Conservation (phyloP, 2,329 filamentous ascomycete genomes). For the Aspergillus candidus region DNA sequence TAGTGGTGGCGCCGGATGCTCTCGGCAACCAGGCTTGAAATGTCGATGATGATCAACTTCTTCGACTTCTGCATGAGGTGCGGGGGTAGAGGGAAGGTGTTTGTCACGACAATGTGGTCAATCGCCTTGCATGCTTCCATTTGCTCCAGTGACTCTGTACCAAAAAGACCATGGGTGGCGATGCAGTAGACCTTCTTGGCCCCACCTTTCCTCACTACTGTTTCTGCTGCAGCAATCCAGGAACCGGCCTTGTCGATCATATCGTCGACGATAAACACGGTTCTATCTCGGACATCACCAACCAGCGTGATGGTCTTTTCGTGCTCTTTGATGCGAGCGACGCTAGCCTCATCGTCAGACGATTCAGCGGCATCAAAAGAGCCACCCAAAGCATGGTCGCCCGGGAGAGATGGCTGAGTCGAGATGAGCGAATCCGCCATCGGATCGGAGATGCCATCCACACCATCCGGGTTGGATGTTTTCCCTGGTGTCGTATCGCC, state of each 20-base stretch:
- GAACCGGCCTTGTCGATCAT: conserved; percentile 98
- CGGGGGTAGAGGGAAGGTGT: conserved; percentile 86
- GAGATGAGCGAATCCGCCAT: conserved; percentile 83
- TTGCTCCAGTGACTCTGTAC: conserved; percentile 79
- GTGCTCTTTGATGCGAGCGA: conserved; percentile 59
- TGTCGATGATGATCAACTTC: conserved; percentile 84
- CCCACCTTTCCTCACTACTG: conserved; percentile 83
- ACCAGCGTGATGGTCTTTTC: conserved; percentile 98
- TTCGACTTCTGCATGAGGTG: conserved; percentile 63
- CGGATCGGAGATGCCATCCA: conserved; percentile 61
- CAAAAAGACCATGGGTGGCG: conserved; percentile 92
- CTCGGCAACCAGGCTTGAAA: conserved; percentile 82
- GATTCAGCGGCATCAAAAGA: conserved; percentile 80
- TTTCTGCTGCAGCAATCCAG: conserved; percentile 96
- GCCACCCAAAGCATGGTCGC: conserved; percentile 70
- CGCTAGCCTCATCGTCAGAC: conserved; percentile 70
- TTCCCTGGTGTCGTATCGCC: conserved; percentile 48
- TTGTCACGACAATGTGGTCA: conserved; percentile 88
- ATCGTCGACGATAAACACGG: conserved; percentile 93
- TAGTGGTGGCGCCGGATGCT: conserved; percentile 95
- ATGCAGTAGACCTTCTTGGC: conserved; percentile 97
- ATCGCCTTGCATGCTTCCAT: conserved; percentile 91
- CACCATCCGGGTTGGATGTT: conserved; percentile 43
- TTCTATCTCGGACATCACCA: conserved; percentile 79
- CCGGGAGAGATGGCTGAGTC: conserved; percentile 65